Percentiles rank a stretch among this genome's conserved stretches.
phyloP scores from a whole-genome alignment of 2,329 filamentous ascomycete species.

The Paramyrothecium sp. region DNA sequence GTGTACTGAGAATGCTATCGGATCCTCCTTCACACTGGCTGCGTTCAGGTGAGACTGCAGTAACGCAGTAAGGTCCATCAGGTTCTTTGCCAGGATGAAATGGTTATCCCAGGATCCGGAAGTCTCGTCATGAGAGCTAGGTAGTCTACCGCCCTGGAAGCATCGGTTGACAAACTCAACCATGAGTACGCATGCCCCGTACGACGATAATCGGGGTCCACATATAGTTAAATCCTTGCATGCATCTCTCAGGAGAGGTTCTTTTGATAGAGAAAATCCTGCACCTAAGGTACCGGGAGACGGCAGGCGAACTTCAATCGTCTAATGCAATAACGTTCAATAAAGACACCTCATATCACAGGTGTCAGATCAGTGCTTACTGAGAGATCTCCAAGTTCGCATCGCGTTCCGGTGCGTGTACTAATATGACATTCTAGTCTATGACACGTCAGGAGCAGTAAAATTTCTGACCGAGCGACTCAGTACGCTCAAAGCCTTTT shows the following conservation, averaged over 20 bases:
- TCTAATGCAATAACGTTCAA: constrained; percentile 2
- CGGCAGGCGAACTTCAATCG: background rate
- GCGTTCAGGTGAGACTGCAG: constrained; percentile 11
- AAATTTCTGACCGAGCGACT: background rate
- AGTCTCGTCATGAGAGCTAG: background rate
- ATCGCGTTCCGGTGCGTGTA: constrained; percentile 5
- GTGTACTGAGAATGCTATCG: constrained; percentile 10
- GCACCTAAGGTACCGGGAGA: background rate
- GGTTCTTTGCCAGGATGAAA: constrained; percentile 7
- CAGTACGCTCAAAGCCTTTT: background rate
- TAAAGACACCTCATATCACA: background rate
- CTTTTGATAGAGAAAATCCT: background rate
- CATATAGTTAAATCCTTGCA: background rate
- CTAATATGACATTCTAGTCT: constrained; percentile 3
- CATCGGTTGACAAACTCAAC: constrained; percentile 9
- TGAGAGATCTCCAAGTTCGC: background rate
- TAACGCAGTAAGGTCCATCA: constrained; percentile 5
- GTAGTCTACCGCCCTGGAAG: constrained; percentile 6
- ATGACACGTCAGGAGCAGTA: background rate
- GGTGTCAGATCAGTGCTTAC: no score
- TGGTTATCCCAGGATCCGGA: constrained; percentile 10
- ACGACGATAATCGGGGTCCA: constrained; percentile 1
- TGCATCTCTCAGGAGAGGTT: background rate
- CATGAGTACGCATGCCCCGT: constrained; percentile 11
- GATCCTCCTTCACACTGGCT: constrained; percentile 7